Evolutionary conservation across 345 rosid genomes (phyloP), one percentile per base, ranked within the genome.

Genomic region (Conringia planisiliqua): DNA sequence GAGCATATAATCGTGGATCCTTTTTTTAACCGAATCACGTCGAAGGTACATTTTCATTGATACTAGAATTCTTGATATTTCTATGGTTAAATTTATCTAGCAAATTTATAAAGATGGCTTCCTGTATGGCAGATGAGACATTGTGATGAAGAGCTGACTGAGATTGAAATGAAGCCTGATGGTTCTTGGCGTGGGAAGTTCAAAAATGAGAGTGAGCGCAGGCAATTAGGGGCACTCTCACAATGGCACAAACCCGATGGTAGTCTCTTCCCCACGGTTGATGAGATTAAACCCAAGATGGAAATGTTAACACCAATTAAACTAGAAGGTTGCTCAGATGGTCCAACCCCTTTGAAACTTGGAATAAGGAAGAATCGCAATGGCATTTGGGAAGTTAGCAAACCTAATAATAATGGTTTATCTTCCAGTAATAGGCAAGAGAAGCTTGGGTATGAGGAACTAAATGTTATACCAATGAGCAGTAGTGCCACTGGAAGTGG

Each of bases 131-230:
- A 95, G 99, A 92, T 92, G 99, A 79, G 75, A 75, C 74, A 81
- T 77, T 90, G 92, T 72, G 89, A 88, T 48, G 97, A 88, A 77
- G 99, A 93, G 63, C 61, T 85, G 36, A 82, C 98, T 3, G 98
- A 91, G 57, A 82, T 91, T 64, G 97, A 91, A 83, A 82, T 91
- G 74, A 91, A 88, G 75, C 94, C 93, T 77, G 91, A 93, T 86
- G 98, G 98, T 75, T 92, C 92, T 61, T 95, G 99, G 99, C 99
- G 94, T 73, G 97, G 79, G 50, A 95, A 89, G 80, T 79, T 85
- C 22, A 92, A 82, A 83, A 84, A 72, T 68, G 97, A 90, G 24
- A 82, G 79, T 67, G 97, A 95, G 54, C 89, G 86, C 18, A 84
- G 86, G 51, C 92, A 86, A n/a, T 77, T 89, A 71, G 97, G 91